Base-by-base conservation (phyloP, 169 alveolate genomes). In the Cytauxzoon felis region DNA sequence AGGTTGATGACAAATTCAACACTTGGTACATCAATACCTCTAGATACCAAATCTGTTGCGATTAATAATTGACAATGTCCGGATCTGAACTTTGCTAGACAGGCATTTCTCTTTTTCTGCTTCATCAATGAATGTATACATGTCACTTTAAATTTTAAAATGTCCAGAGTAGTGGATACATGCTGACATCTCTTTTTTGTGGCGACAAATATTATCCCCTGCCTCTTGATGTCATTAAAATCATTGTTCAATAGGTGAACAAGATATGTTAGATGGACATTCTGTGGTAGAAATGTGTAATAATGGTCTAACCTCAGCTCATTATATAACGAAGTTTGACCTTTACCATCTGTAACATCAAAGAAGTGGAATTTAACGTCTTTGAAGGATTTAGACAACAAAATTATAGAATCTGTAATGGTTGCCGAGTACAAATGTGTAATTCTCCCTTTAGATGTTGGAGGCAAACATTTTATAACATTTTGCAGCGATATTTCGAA, bases 361-460 rank as follows among this genome's bases (percentile, higher is more conserved):
- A 51, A 73, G n/a, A 73, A 62, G 26, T 73, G 76, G 40, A 73
- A 73, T 23, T 47, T 66, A 6, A 56, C 30, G 19, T 38, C 72
- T 34, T 34, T 41, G 45, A 76, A 43, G 16, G 62, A 45, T 2
- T 66, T 21, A n/a, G 65, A 42, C 23, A 76, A 24, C 0, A 53
- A 40, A 26, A 41, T 26, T 45, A 76, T 76, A 8, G 89, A 32
- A 57, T 91, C 90, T 27, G 98, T 96, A 90, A 93, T 91, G 3
- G 99, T 97, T 1, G 99, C 98, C 32, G 99, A 94, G 71, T 95
- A 96, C 49, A 97, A 85, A 63, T 91, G 94, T n/a, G 99, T 97
- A 70, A 87, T 92, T 19, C 97, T 79, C 6, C 95, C 89, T 8
- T 61, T 66, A 21, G 45, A 33, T 18, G 86, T 73, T 5, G 65